Evolutionary conservation across 495 filamentous ascomycete genomes (phyloP), one percentile per base, ranked within the genome.

Genomic region (Opeltia flavorubescens): DNA sequence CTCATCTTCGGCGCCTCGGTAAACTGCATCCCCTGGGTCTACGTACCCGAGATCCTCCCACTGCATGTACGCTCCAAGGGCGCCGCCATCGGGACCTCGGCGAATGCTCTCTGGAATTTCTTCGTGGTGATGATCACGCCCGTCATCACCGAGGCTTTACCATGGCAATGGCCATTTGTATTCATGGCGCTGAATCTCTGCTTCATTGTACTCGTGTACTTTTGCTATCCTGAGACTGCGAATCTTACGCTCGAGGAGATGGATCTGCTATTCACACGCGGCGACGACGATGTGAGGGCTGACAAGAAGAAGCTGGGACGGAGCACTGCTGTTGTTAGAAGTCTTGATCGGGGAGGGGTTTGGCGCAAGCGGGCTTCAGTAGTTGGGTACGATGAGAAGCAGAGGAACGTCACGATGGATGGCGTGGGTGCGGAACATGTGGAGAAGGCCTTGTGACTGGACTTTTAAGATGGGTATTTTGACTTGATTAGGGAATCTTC

Each of bases 81-180:
- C 28, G 68, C 62, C 4, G 64, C 67, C 11, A 57, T 68, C 28
- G 64, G 62, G 1, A 57, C 66, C 13, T 63, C 60, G 4, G 58
- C 63, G 4, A 68, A 68, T 43, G 69, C 64, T 64, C 59, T 68
- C 5, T 70, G 65, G 64, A 77, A 77, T 53, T 78, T 76, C 50
- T 66, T 68, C 46, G 69, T 82, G 28, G 76, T 78, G 26, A 68
- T 76, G 63, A 71, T 77, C 48, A 80, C 76, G 0, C 75, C 73
- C 1, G 57, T 69, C 3, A 70, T 74, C 24, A 74, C 78, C 51
- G 59, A 68, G 24, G 65, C 60, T 29, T 55, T 78, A 1, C 60
- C 65, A 11, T 82, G 76, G 77, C 64, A 69, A 47, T 74, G 72
- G 47, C 81, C 74, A 57, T 62, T 81, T 50, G 72, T 79, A 42